Percentiles rank a stretch among this genome's conserved stretches.
Conservation (phyloP, 805 yeast species). For the Zygosaccharomyces gambellarensis region DNA sequence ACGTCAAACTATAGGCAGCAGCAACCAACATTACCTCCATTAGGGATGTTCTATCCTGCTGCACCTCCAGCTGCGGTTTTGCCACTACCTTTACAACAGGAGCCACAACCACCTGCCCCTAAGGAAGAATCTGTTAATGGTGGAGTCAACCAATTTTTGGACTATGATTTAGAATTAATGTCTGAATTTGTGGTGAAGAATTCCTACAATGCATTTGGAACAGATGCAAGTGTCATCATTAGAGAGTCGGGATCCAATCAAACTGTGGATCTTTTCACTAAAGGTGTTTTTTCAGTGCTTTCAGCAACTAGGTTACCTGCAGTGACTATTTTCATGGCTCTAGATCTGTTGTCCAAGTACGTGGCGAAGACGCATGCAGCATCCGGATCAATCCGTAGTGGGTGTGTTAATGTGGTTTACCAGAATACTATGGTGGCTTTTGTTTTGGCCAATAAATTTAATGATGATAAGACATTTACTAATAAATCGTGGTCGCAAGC, state of each 20-base stretch:
- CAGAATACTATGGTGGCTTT: slow-evolving; percentile 61
- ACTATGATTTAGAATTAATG: slow-evolving; percentile 76
- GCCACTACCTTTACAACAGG: slow-evolving; percentile 13
- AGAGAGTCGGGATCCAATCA: slow-evolving; percentile 17
- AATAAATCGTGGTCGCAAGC: slow-evolving; percentile 95
- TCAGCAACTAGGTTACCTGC: slow-evolving; percentile 85
- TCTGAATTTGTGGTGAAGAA: slow-evolving; percentile 74
- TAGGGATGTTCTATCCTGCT: slow-evolving; percentile 10
- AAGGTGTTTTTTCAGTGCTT: slow-evolving; percentile 61
- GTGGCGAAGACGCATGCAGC: slow-evolving; percentile 38
- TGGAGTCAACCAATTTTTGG: slow-evolving; percentile 73
- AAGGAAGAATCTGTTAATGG: slow-evolving; percentile 41
- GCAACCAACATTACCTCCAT: slow-evolving; percentile 8
- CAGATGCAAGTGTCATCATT: slow-evolving; percentile 27
- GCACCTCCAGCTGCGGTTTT: slow-evolving; percentile 11
- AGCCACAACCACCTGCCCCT: slow-evolving; percentile 14
- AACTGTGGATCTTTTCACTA: slow-evolving; percentile 42
- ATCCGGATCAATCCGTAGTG: slow-evolving; percentile 27
- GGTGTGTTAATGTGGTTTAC: slow-evolving; percentile 41
- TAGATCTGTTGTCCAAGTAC: slow-evolving; percentile 72
- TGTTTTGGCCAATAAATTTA: slow-evolving; percentile 85
- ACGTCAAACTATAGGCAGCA: slow-evolving; percentile 8
- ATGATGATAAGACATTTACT: slow-evolving; percentile 94
- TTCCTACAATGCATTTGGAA: slow-evolving; percentile 61
- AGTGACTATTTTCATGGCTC: slow-evolving; percentile 71